phyloP scores from a whole-genome alignment of 2,329 filamentous ascomycete species.

The Didymellaceae sp. region DNA sequence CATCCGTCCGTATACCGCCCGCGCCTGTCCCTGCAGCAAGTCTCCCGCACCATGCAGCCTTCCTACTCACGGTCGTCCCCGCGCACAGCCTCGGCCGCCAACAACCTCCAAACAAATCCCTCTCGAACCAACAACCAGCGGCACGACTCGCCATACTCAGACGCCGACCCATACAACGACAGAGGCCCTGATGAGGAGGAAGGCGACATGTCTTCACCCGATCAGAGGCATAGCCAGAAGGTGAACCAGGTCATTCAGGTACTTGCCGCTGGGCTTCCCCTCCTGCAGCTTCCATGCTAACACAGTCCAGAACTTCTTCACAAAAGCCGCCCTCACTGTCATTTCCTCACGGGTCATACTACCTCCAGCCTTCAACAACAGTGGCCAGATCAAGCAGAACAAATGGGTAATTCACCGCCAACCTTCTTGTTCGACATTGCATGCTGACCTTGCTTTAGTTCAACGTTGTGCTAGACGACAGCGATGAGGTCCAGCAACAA shows the following conservation, averaged over 20 bases:
- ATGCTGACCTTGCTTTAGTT: constrained; percentile 65
- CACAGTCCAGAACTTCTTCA: constrained; percentile 79
- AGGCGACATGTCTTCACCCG: constrained; percentile 50
- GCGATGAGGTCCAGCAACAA: constrained; percentile 83
- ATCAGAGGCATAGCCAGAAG: constrained; percentile 59
- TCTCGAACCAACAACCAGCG: constrained; percentile 74
- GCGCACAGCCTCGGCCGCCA: constrained; percentile 74
- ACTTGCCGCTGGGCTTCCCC: constrained; percentile 32
- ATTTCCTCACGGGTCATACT: constrained; percentile 80
- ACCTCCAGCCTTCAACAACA: constrained; percentile 62
- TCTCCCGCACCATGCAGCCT: constrained; percentile 73
- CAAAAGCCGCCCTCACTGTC: constrained; percentile 84
- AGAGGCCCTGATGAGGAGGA: constrained; percentile 59
- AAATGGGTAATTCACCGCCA: constrained; percentile 75
- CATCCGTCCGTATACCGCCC: constrained; percentile 16
- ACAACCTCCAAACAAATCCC: constrained; percentile 74
- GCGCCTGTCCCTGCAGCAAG: constrained; percentile 29
- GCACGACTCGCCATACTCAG: constrained; percentile 66
- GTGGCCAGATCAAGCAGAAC: constrained; percentile 72
- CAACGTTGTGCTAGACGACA: constrained; percentile 92
- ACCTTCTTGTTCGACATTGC: neutral
- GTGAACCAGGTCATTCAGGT: constrained; percentile 95
- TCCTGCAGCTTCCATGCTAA: neutral
- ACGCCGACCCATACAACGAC: constrained; percentile 57
- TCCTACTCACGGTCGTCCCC: constrained; percentile 78